Evolutionary conservation across 2,329 filamentous ascomycete genomes (phyloP), one percentile per base, ranked within the genome.

Genomic region (Trichoderma harzianum): DNA sequence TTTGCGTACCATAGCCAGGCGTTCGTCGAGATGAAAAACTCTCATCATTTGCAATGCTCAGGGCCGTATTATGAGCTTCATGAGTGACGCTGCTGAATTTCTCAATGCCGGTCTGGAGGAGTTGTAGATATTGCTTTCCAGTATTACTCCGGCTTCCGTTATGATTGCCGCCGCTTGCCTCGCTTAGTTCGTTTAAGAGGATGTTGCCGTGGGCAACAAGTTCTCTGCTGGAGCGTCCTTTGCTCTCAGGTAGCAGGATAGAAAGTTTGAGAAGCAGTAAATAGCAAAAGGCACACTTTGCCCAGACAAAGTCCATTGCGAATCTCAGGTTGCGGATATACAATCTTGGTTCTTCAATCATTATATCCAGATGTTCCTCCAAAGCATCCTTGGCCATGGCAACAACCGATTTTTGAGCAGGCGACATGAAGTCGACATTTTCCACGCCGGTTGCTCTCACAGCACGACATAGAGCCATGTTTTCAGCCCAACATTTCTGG

Each of bases 261-360:
- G 85, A 83, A 4, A 88, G 79, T 71, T 87, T 87, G 3, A 89
- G 82, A 1, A 88, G 82, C 1, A 89, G 79, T 2, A 88, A 78
- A 58, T 88, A 86, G n/a, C 85, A 88, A 73, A 88, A 88, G 0
- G 86, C 86, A 65, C 85, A 86, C 76, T 89, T 89, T 0, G 86
- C 86, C 86, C 86, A 88, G 24, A 88, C 86, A 72, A 88, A 88
- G 69, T 88, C 86, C 82, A 87, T 87, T 0, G 86, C 86, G 74
- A 85, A 88, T 34, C 82, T 83, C 39, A 88, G 82, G 18, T 84
- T 85, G 16, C 80, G 82, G 10, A 88, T 82, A 74, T 89, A 89
- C 2, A 79, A 76, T 16, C 81, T 77, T 58, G 83, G 81, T 61
- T 84, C 79, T n/a, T 79, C 74, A 43, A 86, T 80, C 39, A 88